Conservation (phyloP, 768 basidiomycete genomes). For the Tricholoma bakamatsutake region DNA sequence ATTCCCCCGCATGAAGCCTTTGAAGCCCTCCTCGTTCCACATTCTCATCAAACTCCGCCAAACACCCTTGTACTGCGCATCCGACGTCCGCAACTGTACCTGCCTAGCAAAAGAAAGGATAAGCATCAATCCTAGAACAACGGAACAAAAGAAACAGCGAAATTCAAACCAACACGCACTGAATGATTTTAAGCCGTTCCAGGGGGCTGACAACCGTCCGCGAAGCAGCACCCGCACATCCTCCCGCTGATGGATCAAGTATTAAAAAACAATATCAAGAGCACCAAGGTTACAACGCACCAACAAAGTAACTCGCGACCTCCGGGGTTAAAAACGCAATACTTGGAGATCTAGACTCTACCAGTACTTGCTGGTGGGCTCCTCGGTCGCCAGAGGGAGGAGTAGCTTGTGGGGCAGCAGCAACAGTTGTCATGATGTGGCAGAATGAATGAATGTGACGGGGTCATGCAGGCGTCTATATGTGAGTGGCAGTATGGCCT, state of each 20-base stretch:
- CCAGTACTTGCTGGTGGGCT: not conserved
- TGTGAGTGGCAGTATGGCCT: not conserved
- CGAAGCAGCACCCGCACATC: constrained; percentile 62
- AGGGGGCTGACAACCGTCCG: constrained; percentile 90
- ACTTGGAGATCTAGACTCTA: constrained; percentile 3
- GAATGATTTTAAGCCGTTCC: constrained; percentile 93
- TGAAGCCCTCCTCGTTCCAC: constrained; percentile 92
- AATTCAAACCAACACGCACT: constrained; percentile 45
- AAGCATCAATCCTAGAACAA: constrained; percentile 4
- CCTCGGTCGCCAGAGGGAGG: not conserved
- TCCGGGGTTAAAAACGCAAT: constrained; percentile 34
- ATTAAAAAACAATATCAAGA: constrained; percentile 5
- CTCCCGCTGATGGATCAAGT: constrained; percentile 34
- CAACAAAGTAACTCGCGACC: constrained; percentile 39
- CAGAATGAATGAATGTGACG: not conserved
- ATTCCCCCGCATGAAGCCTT: constrained; percentile 92
- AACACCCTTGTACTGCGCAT: constrained; percentile 75
- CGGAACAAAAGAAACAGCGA: not conserved
- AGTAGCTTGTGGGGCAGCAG: not conserved
- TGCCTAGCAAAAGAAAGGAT: constrained; percentile 48
- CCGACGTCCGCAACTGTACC: constrained; percentile 69
- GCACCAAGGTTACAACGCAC: constrained; percentile 16
- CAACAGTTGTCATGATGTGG: not conserved
- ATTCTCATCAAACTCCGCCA: constrained; percentile 80
- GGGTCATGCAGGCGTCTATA: not conserved